Base-by-base conservation (phyloP, 805 yeast species). In the Spathaspora arborariae region DNA sequence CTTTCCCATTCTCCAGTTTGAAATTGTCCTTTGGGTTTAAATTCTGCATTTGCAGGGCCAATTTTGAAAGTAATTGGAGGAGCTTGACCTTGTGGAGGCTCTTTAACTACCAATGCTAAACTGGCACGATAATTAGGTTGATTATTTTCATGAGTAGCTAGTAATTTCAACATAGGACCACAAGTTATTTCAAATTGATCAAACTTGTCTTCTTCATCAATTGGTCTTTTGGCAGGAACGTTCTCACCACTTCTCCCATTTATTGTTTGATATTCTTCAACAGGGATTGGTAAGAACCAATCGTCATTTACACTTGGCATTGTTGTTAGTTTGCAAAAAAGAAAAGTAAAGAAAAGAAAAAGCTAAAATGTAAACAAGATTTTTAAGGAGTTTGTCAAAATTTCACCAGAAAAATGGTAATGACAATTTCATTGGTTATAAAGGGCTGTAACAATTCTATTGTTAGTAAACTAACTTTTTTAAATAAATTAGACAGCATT, bases 91-190 rank as follows among this genome's bases (percentile, higher is more conserved):
- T 47, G 52, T 2, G 49, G 45, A 8, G 39, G 33, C 50, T 76
- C 80, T 51, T 76, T 73, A 16, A 81, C 68, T 2, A 90, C 90
- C 21, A 91, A 60, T 63, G 88, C 53, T 19, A 88, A 69, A 2
- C 87, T 70, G 2, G 85, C 97, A 21, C 90, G 64, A 68, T 89
- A 91, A 38, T 77, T 68, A 21, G 61, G 53, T 6, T 67, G 41
- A 3, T 67, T 62, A 2, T 69, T 67, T 52, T 86, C 89, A 39
- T 72, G 66, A 41, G 85, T 79, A 5, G 85, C 90, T 48, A 81
- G 67, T 41, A 84, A 76, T 47, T 94, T 72, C 42, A 91, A 65
- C 24, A 84, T 69, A 0, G 98, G 98, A 1, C 98, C 98, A 60
- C 88, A 82, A 42, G 74, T 67, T 18, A 83, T 69, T 35, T 76